Percentiles rank a stretch among this genome's conserved stretches.
Evolutionary conservation across 495 filamentous ascomycete species (phyloP).

Genomic region (Aspergillus saccharolyticus): DNA sequence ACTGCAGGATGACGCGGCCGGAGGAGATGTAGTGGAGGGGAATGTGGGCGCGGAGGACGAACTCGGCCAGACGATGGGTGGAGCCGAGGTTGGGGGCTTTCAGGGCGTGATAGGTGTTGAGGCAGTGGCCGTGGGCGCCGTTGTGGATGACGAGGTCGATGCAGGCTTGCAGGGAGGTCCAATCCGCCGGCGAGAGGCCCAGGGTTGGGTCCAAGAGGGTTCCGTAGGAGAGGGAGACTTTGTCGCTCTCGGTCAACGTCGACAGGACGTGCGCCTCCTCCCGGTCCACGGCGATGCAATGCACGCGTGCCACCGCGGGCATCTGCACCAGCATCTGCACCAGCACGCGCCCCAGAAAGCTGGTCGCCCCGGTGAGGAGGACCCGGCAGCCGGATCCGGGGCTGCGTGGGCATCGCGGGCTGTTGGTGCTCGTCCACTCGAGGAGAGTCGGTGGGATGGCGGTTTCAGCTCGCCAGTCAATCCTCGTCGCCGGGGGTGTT

Average conservation of each 20-base stretch:
- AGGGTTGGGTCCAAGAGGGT: constrained; percentile 28
- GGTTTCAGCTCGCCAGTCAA: constrained; percentile 23
- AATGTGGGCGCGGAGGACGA: not conserved
- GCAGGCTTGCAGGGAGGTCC: constrained; percentile 19
- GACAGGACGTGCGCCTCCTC: too few species aligned
- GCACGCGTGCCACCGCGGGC: constrained; percentile 15
- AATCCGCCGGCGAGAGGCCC: constrained; percentile 30
- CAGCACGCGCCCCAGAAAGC: constrained; percentile 32
- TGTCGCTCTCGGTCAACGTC: too few species aligned
- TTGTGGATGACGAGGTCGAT: constrained; percentile 48
- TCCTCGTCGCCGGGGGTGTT: not conserved
- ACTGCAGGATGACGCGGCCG: not conserved
- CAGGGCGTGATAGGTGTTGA: constrained; percentile 43
- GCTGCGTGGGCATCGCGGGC: too few species aligned
- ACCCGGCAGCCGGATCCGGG: not conserved
- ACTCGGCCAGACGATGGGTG: constrained; percentile 30
- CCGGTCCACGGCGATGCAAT: constrained; percentile 34
- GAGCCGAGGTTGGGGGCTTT: constrained; percentile 38
- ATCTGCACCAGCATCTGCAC: constrained; percentile 22
- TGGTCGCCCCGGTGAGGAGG: constrained; percentile 32
- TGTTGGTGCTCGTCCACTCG: not conserved
- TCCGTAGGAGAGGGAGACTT: constrained; percentile 32
- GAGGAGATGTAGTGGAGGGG: constrained; percentile 1
- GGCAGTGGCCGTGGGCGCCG: constrained; percentile 46
- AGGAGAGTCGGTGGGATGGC: not conserved